phyloP scores from a whole-genome alignment of 805 yeast species.

The Hanseniaspora hatyaiensis region DNA sequence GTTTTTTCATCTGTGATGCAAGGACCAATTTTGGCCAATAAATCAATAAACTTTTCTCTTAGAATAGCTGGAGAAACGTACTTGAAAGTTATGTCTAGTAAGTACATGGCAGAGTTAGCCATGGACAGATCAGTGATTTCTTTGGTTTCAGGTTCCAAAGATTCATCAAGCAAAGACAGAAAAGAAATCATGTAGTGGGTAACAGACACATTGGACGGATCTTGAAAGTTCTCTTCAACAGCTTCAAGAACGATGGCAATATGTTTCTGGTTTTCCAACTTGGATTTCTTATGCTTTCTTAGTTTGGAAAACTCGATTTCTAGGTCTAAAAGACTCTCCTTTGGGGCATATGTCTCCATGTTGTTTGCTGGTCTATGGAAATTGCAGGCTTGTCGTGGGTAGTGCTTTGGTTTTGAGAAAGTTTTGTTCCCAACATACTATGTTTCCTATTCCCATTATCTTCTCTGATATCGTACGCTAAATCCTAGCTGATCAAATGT shows the following conservation, averaged over 20 bases:
- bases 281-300: conserved; percentile 62
- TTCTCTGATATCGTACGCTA: too few relatives aligned
- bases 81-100: conserved; percentile 69
- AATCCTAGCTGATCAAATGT: too few relatives aligned
- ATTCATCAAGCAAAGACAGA: conserved; percentile 67
- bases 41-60: conserved; percentile 62
- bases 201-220: conserved; percentile 45
- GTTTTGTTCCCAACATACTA: too few relatives aligned
- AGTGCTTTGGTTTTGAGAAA: too few relatives aligned
- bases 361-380: too few relatives aligned
- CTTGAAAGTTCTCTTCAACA: conserved; percentile 76
- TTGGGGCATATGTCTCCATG: conserved; percentile 8
- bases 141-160: conserved; percentile 39
- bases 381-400: too few relatives aligned
- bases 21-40: conserved; percentile 70
- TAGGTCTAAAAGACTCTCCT: conserved; percentile 36
- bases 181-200: conserved; percentile 80
- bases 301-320: conserved; percentile 56
- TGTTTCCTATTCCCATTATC: too few relatives aligned
- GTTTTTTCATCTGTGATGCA: conserved; percentile 56
- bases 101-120: conserved; percentile 66
- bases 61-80: conserved; percentile 58
- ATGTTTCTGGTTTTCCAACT: conserved; percentile 75
- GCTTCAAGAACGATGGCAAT: conserved; percentile 74
- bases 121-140: conserved; percentile 46